phyloP scores from a whole-genome alignment of 2,329 filamentous ascomycete genomes.

The Colletotrichum incanum region DNA sequence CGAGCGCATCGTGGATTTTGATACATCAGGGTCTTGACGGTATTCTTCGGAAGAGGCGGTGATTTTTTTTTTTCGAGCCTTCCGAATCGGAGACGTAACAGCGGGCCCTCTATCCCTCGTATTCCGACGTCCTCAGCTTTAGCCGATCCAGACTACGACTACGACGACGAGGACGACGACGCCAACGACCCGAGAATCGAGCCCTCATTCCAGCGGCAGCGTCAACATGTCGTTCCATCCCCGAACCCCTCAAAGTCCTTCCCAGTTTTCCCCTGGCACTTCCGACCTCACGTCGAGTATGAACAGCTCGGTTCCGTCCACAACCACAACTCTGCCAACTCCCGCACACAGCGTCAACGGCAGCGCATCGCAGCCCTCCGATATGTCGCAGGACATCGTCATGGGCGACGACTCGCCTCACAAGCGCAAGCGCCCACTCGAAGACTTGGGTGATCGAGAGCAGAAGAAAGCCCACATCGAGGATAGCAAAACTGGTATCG shows the following conservation, averaged over 20 bases:
- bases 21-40: constrained; percentile 30
- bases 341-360: constrained; percentile 76
- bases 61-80: constrained; percentile 34
- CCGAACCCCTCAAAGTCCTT: constrained; percentile 78
- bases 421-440: constrained; percentile 74
- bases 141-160: constrained; percentile 54
- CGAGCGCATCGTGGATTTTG: constrained; percentile 44
- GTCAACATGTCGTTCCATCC: constrained; percentile 77
- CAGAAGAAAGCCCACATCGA: constrained; percentile 76
- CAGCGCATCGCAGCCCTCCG: constrained; percentile 61
- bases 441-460: constrained; percentile 70
- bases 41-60: constrained; percentile 22
- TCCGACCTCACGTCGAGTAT: constrained; percentile 67
- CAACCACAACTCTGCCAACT: constrained; percentile 71
- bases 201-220: constrained; percentile 49
- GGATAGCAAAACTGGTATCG: constrained; percentile 73
- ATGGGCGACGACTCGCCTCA: constrained; percentile 69
- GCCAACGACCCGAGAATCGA: constrained; percentile 33
- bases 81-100: constrained; percentile 35
- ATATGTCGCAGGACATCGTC: constrained; percentile 58
- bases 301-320: constrained; percentile 66
- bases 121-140: constrained; percentile 24
- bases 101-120: constrained; percentile 30
- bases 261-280: constrained; percentile 71
- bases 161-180: constrained; percentile 53